Percentiles rank a stretch among this genome's conserved stretches.
These are phyloP conservation scores for Chamaecyparis obtusa DNA, from an alignment of 75 land plant species.

Conservation along the genomic window DNA sequence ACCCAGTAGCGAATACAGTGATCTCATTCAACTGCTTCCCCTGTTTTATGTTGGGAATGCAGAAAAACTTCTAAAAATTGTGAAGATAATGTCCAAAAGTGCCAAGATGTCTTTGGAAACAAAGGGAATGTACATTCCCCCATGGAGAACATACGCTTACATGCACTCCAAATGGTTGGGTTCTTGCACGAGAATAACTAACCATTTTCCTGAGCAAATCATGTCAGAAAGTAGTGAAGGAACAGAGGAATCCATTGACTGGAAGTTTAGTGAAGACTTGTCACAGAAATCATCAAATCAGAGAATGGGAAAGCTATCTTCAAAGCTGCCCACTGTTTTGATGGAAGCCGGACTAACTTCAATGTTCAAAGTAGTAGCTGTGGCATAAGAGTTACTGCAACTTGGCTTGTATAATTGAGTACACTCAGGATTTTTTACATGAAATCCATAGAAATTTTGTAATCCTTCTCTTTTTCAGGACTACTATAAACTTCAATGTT, in stretches of 20 bases:
- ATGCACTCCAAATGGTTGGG: constrained; percentile 86
- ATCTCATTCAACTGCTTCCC: constrained; percentile 9
- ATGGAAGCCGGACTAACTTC: neutral
- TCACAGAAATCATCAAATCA: neutral
- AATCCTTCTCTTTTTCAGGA: too few relatives aligned
- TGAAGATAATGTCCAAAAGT: too few relatives aligned
- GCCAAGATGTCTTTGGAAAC: constrained; percentile 24
- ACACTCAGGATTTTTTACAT: neutral
- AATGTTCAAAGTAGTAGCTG: neutral
- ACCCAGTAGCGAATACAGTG: constrained; percentile 10
- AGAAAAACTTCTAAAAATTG: constrained; percentile 17
- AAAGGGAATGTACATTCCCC: constrained; percentile 83
- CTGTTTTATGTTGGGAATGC: constrained; percentile 9
- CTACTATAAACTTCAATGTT: too few relatives aligned
- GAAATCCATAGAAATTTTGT: too few relatives aligned
- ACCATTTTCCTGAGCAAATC: neutral
- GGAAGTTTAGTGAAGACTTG: neutral
- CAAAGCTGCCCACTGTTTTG: neutral
- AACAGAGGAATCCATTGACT: neutral
- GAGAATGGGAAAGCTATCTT: neutral
- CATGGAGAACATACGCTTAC: constrained; percentile 87
- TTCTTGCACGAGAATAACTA: constrained; percentile 37
- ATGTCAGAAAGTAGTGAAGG: neutral
- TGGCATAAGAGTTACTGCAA: neutral
- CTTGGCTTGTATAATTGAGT: too few relatives aligned